Evolutionary conservation across 257 asterid species (phyloP).

Genomic region (Solanum dulcamara): DNA sequence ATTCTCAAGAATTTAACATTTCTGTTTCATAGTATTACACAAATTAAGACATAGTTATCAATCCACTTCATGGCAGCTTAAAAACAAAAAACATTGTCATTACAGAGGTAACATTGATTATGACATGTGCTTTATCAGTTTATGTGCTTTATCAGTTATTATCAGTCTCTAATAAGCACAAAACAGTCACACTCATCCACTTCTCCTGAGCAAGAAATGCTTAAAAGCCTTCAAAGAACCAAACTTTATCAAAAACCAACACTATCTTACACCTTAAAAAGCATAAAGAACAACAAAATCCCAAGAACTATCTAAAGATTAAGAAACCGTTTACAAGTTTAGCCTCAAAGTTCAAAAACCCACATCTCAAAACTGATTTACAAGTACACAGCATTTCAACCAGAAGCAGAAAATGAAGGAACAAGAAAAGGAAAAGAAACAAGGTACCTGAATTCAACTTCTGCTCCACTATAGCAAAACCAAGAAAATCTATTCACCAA

Average conservation of each 20-base stretch:
- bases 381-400: not conserved
- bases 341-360: not conserved
- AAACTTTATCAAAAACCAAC: not conserved
- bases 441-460: conserved; percentile 3
- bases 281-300: not conserved
- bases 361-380: not conserved
- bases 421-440: not conserved
- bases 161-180: too few species aligned
- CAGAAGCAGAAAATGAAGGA: conserved; percentile 1
- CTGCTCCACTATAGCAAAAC: not conserved
- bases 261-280: not conserved
- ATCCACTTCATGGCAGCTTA: not conserved
- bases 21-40: not conserved
- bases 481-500: not conserved
- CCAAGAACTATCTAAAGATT: not conserved
- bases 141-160: not conserved
- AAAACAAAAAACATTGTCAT: not conserved
- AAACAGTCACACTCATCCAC: not conserved
- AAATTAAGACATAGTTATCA: not conserved
- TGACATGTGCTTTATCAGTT: not conserved
- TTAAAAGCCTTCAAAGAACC: not conserved
- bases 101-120: not conserved
- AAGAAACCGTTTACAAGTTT: not conserved
- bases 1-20: not conserved
- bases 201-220: not conserved